These are phyloP conservation scores for Metschnikowia bowlesiae DNA, from an alignment of 805 yeast species.

Conservation along the genomic window DNA sequence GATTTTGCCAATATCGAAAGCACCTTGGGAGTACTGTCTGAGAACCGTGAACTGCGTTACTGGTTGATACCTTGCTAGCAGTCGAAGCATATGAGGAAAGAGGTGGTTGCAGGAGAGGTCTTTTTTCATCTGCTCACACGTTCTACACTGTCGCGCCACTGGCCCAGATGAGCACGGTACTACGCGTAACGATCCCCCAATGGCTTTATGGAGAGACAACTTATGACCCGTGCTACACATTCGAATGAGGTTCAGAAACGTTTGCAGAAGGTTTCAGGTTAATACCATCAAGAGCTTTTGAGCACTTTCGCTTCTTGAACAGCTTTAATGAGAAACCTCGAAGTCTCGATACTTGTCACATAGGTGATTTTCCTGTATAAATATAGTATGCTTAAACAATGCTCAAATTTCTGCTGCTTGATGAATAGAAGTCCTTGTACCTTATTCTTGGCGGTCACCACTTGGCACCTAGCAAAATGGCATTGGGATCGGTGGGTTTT, in stretches of 20 bases:
- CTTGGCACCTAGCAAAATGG: conserved; percentile 49
- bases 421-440: neutral
- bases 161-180: neutral
- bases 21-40: neutral
- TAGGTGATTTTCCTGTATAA: no score
- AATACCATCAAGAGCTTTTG: no score
- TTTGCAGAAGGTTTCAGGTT: no score
- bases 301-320: no score
- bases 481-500: conserved; percentile 45
- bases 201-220: no score
- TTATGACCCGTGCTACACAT: no score
- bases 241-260: no score
- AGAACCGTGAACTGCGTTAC: neutral
- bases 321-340: no score
- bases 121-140: neutral
- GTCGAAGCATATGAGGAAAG: neutral
- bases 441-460: conserved; percentile 36
- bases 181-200: no score
- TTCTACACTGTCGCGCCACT: neutral
- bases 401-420: neutral
- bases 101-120: neutral
- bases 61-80: neutral
- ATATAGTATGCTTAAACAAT: neutral
- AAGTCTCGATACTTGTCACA: no score
- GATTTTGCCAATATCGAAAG: neutral